These are phyloP conservation scores for Hagleromyces aurorensis DNA, from an alignment of 805 yeast genomes.

Conservation along the genomic window DNA sequence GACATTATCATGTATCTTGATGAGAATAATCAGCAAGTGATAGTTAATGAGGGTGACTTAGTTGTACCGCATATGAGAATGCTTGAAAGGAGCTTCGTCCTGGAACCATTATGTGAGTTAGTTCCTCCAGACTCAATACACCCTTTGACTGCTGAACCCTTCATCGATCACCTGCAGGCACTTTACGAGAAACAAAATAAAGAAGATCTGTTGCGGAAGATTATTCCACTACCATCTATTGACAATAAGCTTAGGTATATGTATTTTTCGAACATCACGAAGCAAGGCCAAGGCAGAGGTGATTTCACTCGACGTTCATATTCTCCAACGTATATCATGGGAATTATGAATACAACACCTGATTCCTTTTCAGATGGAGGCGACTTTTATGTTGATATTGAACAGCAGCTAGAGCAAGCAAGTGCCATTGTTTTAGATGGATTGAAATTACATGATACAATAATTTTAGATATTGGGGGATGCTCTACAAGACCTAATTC, in stretches of 20 bases:
- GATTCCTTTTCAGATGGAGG: conserved; percentile 96
- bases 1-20: conserved; percentile 64
- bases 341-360: conserved; percentile 81
- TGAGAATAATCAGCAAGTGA: conserved; percentile 30
- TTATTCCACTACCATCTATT: conserved; percentile 37
- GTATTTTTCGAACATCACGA: conserved; percentile 24
- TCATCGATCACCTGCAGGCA: conserved; percentile 56
- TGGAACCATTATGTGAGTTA: conserved; percentile 81
- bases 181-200: conserved; percentile 41
- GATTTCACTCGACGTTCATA: conserved; percentile 26
- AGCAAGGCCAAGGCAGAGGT: conserved; percentile 40
- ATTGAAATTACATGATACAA: conserved; percentile 35
- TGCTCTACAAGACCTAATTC: conserved; percentile 90
- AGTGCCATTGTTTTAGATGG: conserved; percentile 45
- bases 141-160: conserved; percentile 82
- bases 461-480: conserved; percentile 86
- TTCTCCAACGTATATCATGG: conserved; percentile 64
- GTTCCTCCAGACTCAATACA: conserved; percentile 58
- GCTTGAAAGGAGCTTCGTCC: conserved; percentile 84
- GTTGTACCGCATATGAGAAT: conserved; percentile 80
- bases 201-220: conserved; percentile 41
- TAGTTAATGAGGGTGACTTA: conserved; percentile 50
- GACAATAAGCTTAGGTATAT: conserved; percentile 21
- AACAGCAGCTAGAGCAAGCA: conserved; percentile 39
- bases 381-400: conserved; percentile 26